Evolutionary conservation across 169 alveolate species (phyloP).

Genomic region (Toxoplasma gondii): DNA sequence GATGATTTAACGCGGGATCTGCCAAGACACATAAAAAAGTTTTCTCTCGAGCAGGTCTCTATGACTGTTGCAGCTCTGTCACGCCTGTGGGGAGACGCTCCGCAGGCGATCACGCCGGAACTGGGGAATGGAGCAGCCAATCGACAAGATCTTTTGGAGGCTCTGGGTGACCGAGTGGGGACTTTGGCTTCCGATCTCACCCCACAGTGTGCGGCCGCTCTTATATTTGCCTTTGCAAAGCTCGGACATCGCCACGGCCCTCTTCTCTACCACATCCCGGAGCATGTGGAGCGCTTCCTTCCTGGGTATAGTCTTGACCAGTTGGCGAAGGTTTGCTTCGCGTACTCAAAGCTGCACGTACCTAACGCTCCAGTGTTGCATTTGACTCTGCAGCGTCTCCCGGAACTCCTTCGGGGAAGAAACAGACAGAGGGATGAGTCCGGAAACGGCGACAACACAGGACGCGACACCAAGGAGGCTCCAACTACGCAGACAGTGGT

Average conservation of each 20-base stretch:
- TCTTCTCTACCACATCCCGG: constrained; percentile 17
- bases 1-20: not conserved
- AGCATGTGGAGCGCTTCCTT: constrained; percentile 27
- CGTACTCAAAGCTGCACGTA: constrained; percentile 6
- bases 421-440: not conserved
- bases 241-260: constrained; percentile 35
- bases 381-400: not conserved
- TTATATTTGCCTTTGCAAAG: constrained; percentile 21
- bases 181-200: not conserved
- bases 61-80: constrained; percentile 35
- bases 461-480: not conserved
- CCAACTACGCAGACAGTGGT: not conserved
- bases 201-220: constrained; percentile 26
- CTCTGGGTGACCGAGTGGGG: constrained; percentile 20
- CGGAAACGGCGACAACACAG: not conserved
- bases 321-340: constrained; percentile 31
- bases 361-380: constrained; percentile 7
- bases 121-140: not conserved
- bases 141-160: not conserved
- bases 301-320: constrained; percentile 20
- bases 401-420: not conserved
- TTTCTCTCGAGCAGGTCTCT: constrained; percentile 9
- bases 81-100: not conserved
- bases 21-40: not conserved
- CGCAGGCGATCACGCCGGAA: not conserved